Evolutionary conservation across 148 eudicot species (phyloP).

Genomic region (Fagopyrum esculentum): DNA sequence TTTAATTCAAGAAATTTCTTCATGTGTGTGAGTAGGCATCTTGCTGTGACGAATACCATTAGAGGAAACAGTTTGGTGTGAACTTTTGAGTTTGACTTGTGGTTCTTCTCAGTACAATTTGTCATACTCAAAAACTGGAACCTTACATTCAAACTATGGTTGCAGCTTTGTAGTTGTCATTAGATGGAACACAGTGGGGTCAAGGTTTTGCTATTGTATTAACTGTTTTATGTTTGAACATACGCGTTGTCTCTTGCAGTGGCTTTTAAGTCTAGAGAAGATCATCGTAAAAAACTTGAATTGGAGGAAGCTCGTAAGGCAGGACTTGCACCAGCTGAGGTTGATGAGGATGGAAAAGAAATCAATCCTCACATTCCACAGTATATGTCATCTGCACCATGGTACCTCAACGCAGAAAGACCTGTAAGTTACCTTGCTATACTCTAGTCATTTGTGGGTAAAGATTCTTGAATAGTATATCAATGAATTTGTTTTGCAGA

Average conservation of each 20-base stretch:
- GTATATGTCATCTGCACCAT: conserved; percentile 99
- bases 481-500: conserved; percentile 26
- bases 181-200: too few relatives aligned
- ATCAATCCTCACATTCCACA: conserved; percentile 97
- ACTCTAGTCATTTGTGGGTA: neutral
- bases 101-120: neutral
- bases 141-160: too few relatives aligned
- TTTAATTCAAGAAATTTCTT: neutral
- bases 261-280: conserved; percentile 90
- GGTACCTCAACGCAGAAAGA: conserved; percentile 86
- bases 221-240: neutral
- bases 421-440: conserved; percentile 47
- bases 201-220: neutral
- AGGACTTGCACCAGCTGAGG: conserved; percentile 95
- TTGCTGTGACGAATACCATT: neutral
- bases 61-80: neutral
- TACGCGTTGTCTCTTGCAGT: conserved; percentile 31
- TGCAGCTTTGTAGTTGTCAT: neutral
- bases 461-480: neutral
- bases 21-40: neutral
- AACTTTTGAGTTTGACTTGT: neutral
- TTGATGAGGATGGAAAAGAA: conserved; percentile 96
- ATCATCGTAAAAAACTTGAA: conserved; percentile 84
- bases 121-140: neutral
- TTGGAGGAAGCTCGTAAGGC: conserved; percentile 95